Evolutionary conservation across 805 yeast genomes (phyloP).

Genomic region (Ogataea ganodermae): DNA sequence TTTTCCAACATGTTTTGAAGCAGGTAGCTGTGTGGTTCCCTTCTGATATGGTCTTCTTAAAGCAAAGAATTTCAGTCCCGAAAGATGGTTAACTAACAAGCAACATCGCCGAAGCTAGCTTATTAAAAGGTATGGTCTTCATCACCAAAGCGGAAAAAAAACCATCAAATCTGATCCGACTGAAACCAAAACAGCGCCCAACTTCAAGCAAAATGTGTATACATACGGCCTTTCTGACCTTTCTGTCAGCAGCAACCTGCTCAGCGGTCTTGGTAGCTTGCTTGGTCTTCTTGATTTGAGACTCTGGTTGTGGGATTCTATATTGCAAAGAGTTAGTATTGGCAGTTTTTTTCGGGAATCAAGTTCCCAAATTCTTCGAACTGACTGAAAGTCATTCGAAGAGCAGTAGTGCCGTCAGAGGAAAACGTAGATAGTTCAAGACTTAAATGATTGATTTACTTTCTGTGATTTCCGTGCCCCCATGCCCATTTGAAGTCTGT

Average conservation of each 20-base stretch:
- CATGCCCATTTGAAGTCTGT: conserved; percentile 6
- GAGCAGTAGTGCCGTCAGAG: conserved; percentile 32
- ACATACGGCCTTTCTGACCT: conserved; percentile 81
- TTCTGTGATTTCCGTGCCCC: conserved; percentile 3
- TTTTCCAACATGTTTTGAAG: background rate
- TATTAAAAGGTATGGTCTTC: conserved; percentile 49
- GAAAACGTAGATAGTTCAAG: conserved; percentile 30
- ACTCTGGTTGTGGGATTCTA: conserved; percentile 71
- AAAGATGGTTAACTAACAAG: conserved; percentile 80
- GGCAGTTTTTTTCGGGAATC: conserved; percentile 1
- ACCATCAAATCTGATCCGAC: background rate
- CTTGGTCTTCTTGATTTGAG: conserved; percentile 80
- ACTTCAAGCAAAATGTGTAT: conserved; percentile 41
- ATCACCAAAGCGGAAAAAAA: conserved; percentile 34
- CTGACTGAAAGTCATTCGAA: conserved; percentile 35
- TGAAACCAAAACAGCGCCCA: conserved; percentile 35
- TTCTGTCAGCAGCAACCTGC: conserved; percentile 78
- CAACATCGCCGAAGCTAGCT: conserved; percentile 77
- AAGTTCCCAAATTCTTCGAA: conserved; percentile 26
- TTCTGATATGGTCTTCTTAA: conserved; percentile 6
- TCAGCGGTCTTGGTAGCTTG: conserved; percentile 76
- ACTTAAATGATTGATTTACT: conserved; percentile 8
- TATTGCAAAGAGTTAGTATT: conserved; percentile 23
- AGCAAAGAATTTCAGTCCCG: conserved; percentile 62
- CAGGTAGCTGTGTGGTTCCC: conserved; percentile 1